Evolutionary conservation across 306 rosid species (phyloP).

Genomic region (Trifolium fragiferum): DNA sequence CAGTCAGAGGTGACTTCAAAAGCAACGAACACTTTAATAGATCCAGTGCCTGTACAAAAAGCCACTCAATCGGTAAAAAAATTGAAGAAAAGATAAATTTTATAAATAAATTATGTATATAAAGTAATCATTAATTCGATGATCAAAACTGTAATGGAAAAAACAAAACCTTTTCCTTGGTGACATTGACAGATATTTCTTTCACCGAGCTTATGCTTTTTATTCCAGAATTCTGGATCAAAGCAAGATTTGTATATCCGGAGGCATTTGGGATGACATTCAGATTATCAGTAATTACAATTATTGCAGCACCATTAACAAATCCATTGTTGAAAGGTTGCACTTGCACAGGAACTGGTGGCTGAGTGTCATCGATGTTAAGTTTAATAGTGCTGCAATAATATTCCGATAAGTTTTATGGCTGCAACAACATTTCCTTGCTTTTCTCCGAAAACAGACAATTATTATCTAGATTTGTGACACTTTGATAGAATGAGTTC

Average conservation of each 20-base stretch:
- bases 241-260: neutral
- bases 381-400: neutral
- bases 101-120: too few species aligned
- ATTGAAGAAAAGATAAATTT: too few species aligned
- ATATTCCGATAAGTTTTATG: neutral
- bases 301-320: neutral
- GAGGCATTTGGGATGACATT: neutral
- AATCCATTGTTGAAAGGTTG: neutral
- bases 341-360: too few species aligned
- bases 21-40: neutral
- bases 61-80: too few species aligned
- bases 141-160: accelerated
- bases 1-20: neutral
- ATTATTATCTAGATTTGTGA: neutral
- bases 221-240: neutral
- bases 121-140: too few species aligned
- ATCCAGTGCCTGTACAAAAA: neutral
- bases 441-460: too few species aligned
- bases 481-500: neutral
- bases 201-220: neutral
- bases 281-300: neutral
- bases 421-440: neutral
- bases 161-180: neutral
- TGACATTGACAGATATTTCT: neutral
- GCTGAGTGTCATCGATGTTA: too few species aligned